Base-by-base conservation (phyloP, 225 moss, liverwort and hornwort genomes). In the Neckera pumila region DNA sequence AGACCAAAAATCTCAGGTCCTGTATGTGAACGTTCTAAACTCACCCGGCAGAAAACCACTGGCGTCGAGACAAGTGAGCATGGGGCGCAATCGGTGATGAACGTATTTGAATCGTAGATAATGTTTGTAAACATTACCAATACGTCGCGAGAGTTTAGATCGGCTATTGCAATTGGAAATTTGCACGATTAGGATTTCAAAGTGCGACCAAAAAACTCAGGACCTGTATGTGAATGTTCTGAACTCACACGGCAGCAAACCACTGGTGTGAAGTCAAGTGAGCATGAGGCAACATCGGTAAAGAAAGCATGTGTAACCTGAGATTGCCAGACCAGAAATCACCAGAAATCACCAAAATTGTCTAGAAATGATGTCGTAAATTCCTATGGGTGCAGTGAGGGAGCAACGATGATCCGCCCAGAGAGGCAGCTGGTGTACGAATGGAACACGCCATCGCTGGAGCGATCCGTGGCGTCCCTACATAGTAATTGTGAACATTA, bases 381-480 rank as follows among this genome's bases (percentile, higher is more conserved):
- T 53, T 77, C 19, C 38, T 13, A 6, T 38, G 19, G 62, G 79
- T 62, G 85, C 54, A 65, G 84, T 49, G 40, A 83, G 43, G 47
- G 40, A 40, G 58, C 28, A 58, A 43, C 7, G 73, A 76, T 40
- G 43, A 91, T 89, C 72, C 87, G 85, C 7, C 82, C 93, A 11
- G 91, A 93, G 74, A 84, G 93, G 65, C 95, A 95, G 81, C 92
- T 96, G 43, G 87, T 95, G 59, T 91, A 92, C 84, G 95, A 96
- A 76, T 93, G 91, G 92, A 93, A 94, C 90, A 95, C 91, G 34
- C 95, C 95, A 5, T 95, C 89, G 23, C 84, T 95, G 56, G 85
- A 81, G 74, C 91, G 71, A 33, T 38, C 16, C 6, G 87, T 93
- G 34, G 86, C 80, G 54, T 96, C 95, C 40, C 66, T 95, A 43